Conservation (phyloP, 805 yeast genomes). For the Saccharomycopsis olivae region DNA sequence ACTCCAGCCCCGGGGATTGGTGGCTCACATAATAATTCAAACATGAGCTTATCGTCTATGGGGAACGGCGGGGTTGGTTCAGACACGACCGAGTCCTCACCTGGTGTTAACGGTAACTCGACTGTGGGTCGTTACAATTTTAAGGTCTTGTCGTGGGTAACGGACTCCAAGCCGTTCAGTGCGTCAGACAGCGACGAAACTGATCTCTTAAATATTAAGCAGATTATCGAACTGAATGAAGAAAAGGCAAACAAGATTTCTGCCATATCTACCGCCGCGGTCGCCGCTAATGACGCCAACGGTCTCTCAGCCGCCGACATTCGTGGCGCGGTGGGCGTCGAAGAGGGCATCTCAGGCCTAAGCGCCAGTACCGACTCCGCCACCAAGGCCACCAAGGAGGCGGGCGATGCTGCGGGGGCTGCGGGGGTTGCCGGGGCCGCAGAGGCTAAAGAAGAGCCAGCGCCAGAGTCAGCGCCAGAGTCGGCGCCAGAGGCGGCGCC, state of each 20-base stretch:
- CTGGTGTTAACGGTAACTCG: too few species aligned
- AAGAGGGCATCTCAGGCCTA: constrained; percentile 18
- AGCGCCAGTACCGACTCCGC: constrained; percentile 14
- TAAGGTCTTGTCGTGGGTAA: constrained; percentile 27
- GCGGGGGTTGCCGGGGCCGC: neutral
- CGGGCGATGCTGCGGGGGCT: neutral
- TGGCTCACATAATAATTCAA: constrained; percentile 20
- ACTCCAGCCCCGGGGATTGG: constrained; percentile 17
- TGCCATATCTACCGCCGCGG: too few species aligned
- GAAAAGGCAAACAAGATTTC: constrained; percentile 20
- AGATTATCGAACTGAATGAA: constrained; percentile 3
- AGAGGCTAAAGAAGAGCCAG: neutral
- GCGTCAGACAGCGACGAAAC: constrained; percentile 19
- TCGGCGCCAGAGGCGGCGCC: neutral
- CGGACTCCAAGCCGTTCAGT: constrained; percentile 14
- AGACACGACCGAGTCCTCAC: too few species aligned
- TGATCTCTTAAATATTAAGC: constrained; percentile 30
- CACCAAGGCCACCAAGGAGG: neutral
- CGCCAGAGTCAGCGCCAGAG: neutral
- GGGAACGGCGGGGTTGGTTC: constrained; percentile 19
- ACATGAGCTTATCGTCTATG: constrained; percentile 6
- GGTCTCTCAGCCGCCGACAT: constrained; percentile 31
- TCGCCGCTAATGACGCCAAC: too few species aligned
- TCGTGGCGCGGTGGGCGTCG: constrained; percentile 33
- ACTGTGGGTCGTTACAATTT: too few species aligned